Base-by-base conservation (phyloP, 1,139 yeast species). In the Hyphopichia wangnamkhiaoensis region DNA sequence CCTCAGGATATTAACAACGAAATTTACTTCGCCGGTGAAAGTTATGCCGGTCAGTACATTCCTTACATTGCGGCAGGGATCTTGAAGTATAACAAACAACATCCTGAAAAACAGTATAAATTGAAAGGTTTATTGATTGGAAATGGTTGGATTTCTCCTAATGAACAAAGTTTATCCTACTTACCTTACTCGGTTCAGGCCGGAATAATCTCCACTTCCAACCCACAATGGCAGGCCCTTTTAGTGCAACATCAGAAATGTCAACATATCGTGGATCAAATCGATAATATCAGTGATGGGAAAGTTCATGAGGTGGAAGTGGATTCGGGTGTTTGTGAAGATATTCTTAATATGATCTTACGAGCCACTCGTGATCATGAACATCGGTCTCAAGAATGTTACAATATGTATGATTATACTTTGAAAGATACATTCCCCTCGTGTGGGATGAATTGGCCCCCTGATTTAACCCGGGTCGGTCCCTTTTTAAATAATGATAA, bases 391-490 rank as follows among this genome's bases (percentile, higher is more conserved):
- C 60, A 74, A 37, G 73, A 70, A 45, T 91, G 98, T 58, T 53
- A 79, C 50, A 93, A 93, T 60, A 82, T 89, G 75, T 93, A 93
- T 59, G 96, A 93, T 59, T 78, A 80, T 41, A 74, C 86, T 25
- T 66, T 85, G 39, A 69, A 64, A 24, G 97, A 93, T 56, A 61
- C 80, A 0, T 89, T 68, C 50, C 97, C 98, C 0, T 67, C 86
- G 0, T 93, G 99, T 64, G 98, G 98, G 4, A 75, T 81, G 80
- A 85, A 86, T 56, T 93, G 99, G 99, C 99, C 99, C 0, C 78
- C 77, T 18, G 93, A 81, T 47, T 66, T 91, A 46, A 66, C 62
- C 0, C 50, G 65, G 35, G 82, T 90, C 12, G 66, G 74, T 0
- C 76, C 80, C 8, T 93, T 86, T 54, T 73, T 93, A 43, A 67